Percentiles rank a stretch among this genome's conserved stretches.
Evolutionary conservation across 2,329 filamentous ascomycete genomes (phyloP).

Genomic region (Penicillium sp.): DNA sequence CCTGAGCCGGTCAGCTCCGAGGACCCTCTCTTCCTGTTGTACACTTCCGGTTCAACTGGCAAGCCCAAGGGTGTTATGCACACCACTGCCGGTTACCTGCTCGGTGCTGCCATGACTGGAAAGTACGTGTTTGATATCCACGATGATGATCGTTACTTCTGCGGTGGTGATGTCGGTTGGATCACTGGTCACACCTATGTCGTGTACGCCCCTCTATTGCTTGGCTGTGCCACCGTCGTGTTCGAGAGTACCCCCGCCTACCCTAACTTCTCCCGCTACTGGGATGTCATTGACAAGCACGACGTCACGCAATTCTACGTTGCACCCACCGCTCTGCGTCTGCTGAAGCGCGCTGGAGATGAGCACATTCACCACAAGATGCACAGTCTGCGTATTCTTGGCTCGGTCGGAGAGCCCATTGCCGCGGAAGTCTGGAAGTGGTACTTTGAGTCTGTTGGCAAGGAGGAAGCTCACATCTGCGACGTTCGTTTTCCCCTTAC

Average conservation of each 20-base stretch:
- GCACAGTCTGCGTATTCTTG: slow-evolving; percentile 83
- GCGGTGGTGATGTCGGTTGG: slow-evolving; percentile 97
- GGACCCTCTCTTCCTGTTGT: slow-evolving; percentile 94
- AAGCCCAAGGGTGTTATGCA: slow-evolving; percentile 99
- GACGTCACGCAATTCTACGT: slow-evolving; percentile 97
- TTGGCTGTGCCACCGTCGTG: slow-evolving; percentile 91
- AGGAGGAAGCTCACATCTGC: slow-evolving; percentile 86
- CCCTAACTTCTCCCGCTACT: slow-evolving; percentile 96
- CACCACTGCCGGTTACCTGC: slow-evolving; percentile 90
- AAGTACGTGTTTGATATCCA: slow-evolving; percentile 99
- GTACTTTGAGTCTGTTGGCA: slow-evolving; percentile 95
- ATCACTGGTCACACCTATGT: slow-evolving; percentile 99
- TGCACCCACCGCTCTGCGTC: slow-evolving; percentile 84
- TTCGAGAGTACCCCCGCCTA: slow-evolving; percentile 98
- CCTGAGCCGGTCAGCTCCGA: slow-evolving; percentile 89
- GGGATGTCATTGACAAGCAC: slow-evolving; percentile 96
- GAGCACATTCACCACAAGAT: slow-evolving; percentile 87
- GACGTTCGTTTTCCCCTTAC: slow-evolving; percentile 65
- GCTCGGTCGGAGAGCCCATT: slow-evolving; percentile 95
- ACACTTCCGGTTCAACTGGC: slow-evolving; percentile 95
- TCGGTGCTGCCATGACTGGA: slow-evolving; percentile 87
- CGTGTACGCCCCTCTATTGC: slow-evolving; percentile 88
- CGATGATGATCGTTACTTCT: slow-evolving; percentile 90
- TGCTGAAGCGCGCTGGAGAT: slow-evolving; percentile 93
- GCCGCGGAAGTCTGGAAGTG: slow-evolving; percentile 99